Evolutionary conservation across 495 filamentous ascomycete genomes (phyloP), one percentile per base, ranked within the genome.

Genomic region (Aspergillus diversus): DNA sequence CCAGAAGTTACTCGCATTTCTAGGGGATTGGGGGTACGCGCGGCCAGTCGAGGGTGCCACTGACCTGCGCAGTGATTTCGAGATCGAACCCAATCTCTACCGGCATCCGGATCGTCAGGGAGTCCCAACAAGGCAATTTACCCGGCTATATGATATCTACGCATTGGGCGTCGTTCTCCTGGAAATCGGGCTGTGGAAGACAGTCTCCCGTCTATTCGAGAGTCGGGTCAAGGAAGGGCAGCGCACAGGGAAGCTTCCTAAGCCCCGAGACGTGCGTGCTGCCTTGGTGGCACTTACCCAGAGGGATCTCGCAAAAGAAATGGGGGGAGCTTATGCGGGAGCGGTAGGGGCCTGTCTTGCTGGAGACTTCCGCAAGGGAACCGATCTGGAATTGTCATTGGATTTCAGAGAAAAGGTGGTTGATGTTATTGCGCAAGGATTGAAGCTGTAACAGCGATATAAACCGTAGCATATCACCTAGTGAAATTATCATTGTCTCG

Each of bases 131-230:
- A 48, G 63, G 4, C 57, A 61, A 43, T 75, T 74, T 55, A 54
- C 9, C 2, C 73, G 73, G 55, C 61, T 65, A 32, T 76, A 80
- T 54, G 77, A 80, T 56, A 71, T 78, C 33, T 80, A 79, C 60
- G 66, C 71, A 3, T 57, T 79, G 7, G 77, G 77, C 13, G 68
- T 80, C 4, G 67, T 76, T 1, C 64, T 80, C 1, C 65, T 80
- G 8, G 77, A 79, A 51, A 78, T 79, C 33, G 77, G 73, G 6
- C 34, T 73, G 3, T 77, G 75, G 77, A 55, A 42, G 55, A 72
- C 69, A 3, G 34, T 70, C 7, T 65, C 64, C 6, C 56, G 61
- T 21, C 34, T 67, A 51, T 59, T 70, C 49, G 63, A 60, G 17
- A 50, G 34, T 27, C 57, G 58, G 3, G 63, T 69, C 31, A 33